phyloP scores from a whole-genome alignment of 1,139 yeast species.

The Komagataea norvegica region DNA sequence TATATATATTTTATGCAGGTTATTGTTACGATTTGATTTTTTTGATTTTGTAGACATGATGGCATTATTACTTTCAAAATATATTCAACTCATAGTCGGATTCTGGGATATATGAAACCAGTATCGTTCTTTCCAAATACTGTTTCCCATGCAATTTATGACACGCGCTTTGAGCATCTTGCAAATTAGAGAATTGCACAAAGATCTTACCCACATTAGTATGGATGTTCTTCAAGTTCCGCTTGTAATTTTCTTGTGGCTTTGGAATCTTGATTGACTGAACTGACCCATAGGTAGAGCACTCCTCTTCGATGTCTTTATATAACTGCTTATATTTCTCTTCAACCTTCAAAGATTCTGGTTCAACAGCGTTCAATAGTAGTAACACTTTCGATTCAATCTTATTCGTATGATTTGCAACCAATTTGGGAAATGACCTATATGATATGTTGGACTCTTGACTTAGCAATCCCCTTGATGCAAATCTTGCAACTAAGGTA shows the following conservation, averaged over 20 bases:
- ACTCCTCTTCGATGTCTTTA: constrained; percentile 50
- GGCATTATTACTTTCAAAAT: no score
- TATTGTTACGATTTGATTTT: background rate
- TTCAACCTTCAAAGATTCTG: constrained; percentile 57
- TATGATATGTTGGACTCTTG: constrained; percentile 25
- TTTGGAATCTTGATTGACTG: constrained; percentile 58
- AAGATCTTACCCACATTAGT: constrained; percentile 68
- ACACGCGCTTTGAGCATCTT: constrained; percentile 54
- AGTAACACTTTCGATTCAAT: constrained; percentile 52
- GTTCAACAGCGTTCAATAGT: constrained; percentile 59
- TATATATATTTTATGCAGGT: no score
- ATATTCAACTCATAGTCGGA: constrained; percentile 44
- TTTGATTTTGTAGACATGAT: no score
- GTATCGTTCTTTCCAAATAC: constrained; percentile 65
- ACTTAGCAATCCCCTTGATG: constrained; percentile 22
- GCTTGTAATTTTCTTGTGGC: constrained; percentile 49
- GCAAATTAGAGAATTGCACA: constrained; percentile 54
- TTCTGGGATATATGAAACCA: constrained; percentile 61
- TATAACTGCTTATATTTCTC: constrained; percentile 44
- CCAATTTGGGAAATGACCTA: constrained; percentile 28
- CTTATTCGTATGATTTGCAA: constrained; percentile 10
- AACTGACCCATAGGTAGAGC: constrained; percentile 50
- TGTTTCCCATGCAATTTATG: constrained; percentile 60
- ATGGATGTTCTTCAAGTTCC: constrained; percentile 36
- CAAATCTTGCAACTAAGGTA: constrained; percentile 19